These are phyloP conservation scores for Pezicula rhizophila DNA, from an alignment of 2,329 filamentous ascomycete species.

Conservation along the genomic window DNA sequence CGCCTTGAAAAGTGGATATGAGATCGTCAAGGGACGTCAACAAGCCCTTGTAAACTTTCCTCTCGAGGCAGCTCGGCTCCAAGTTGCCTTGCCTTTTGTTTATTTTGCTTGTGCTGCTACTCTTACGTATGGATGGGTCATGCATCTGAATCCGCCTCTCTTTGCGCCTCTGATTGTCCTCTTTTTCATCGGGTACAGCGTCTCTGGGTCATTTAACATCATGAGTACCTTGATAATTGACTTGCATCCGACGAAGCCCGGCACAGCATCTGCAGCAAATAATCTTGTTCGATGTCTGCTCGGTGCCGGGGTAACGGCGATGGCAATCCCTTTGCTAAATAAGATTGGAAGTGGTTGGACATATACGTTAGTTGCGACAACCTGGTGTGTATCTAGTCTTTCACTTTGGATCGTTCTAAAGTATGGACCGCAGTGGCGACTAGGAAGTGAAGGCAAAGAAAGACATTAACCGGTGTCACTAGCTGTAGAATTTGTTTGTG, in stretches of 20 bases:
- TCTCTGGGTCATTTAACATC: conserved; percentile 54
- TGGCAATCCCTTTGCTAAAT: conserved; percentile 2
- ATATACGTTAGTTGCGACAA: no score
- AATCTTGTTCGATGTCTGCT: conserved; percentile 7
- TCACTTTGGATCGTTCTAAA: no score
- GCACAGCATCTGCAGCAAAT: conserved; percentile 54
- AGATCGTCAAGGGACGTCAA: conserved; percentile 47
- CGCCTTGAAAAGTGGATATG: conserved; percentile 51
- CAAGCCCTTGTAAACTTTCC: conserved; percentile 17
- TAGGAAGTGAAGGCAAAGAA: no score
- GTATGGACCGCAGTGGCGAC: no score
- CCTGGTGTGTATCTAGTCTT: no score
- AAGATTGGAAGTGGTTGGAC: conserved; percentile 34
- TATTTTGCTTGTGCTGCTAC: conserved; percentile 27
- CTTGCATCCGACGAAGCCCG: conserved; percentile 49
- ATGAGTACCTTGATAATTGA: conserved; percentile 56
- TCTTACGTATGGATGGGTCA: conserved; percentile 48
- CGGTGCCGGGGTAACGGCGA: conserved; percentile 1
- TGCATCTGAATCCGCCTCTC: conserved; percentile 40
- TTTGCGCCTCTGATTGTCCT: conserved; percentile 46
- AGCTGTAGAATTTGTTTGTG: no score
- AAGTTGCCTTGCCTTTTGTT: conserved; percentile 45
- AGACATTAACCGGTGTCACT: no score
- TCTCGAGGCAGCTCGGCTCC: conserved; percentile 33
- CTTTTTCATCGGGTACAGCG: conserved; percentile 48